Evolutionary conservation across 495 filamentous ascomycete genomes (phyloP).

Genomic region (Hyphodiscus hymeniophilus): DNA sequence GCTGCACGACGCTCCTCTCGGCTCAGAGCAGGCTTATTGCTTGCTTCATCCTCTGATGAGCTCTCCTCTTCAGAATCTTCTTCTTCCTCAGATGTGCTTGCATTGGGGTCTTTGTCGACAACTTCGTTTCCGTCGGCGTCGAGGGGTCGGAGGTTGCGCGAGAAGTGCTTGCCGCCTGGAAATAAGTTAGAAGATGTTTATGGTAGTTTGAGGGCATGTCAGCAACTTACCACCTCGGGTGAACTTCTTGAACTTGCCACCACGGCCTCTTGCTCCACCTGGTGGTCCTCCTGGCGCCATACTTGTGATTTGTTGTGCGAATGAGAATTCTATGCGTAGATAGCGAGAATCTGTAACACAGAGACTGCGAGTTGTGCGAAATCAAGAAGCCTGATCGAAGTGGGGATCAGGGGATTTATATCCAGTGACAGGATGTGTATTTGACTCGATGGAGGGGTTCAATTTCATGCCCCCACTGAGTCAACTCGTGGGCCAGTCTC

Average conservation of each 20-base stretch:
- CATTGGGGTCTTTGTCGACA: conserved; percentile 54
- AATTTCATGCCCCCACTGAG: conserved; percentile 8
- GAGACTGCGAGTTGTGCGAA: too few species aligned
- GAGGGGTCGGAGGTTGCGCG: conserved; percentile 74
- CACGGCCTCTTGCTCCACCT: conserved; percentile 55
- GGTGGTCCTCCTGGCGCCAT: conserved; percentile 56
- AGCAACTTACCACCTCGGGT: conserved; percentile 70
- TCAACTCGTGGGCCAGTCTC: conserved; percentile 14
- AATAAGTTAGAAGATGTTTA: not conserved
- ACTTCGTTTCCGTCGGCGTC: conserved; percentile 74
- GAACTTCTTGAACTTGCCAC: conserved; percentile 90
- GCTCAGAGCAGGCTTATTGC: conserved; percentile 45
- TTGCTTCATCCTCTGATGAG: conserved; percentile 41
- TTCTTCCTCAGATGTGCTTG: conserved; percentile 38
- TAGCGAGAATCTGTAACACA: too few species aligned
- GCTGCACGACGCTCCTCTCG: conserved; percentile 83
- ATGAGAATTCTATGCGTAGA: not conserved
- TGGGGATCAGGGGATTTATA: not conserved
- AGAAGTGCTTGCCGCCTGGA: conserved; percentile 92
- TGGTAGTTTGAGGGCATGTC: not conserved
- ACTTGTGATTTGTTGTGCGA: conserved; percentile 1
- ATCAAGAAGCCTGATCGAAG: too few species aligned
- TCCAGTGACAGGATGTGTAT: conserved; percentile 8
- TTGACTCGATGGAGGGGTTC: conserved; percentile 13
- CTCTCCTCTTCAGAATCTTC: conserved; percentile 40